Evolutionary conservation across 2,329 filamentous ascomycete genomes (phyloP).

Genomic region (Arthrobotrys musiformis): DNA sequence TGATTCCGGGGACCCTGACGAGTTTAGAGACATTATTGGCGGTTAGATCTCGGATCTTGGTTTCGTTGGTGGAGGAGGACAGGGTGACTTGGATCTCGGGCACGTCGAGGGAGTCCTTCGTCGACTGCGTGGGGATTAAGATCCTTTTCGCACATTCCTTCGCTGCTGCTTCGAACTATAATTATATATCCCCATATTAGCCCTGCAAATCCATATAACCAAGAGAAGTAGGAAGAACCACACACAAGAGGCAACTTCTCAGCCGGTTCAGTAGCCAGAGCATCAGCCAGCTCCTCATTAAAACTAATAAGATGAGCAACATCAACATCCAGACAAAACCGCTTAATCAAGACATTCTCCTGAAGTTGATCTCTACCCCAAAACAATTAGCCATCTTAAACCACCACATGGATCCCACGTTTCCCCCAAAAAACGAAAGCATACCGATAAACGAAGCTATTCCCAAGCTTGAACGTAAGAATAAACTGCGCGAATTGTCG

Average conservation of each 20-base stretch:
- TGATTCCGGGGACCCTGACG: slow-evolving; percentile 96
- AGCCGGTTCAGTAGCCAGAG: slow-evolving; percentile 85
- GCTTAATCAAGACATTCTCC: slow-evolving; percentile 92
- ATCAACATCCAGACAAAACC: slow-evolving; percentile 95
- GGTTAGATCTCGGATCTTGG: slow-evolving; percentile 92
- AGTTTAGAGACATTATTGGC: slow-evolving; percentile 91
- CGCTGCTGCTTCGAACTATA: slow-evolving; percentile 87
- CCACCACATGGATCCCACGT: neutral
- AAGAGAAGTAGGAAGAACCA: slow-evolving; percentile 6
- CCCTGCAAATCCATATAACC: neutral
- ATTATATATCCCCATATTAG: neutral
- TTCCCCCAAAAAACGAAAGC: slow-evolving; percentile 54
- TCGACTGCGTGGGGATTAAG: slow-evolving; percentile 77
- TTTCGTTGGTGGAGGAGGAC: slow-evolving; percentile 88
- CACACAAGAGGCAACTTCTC: slow-evolving; percentile 90
- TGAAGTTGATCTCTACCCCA: slow-evolving; percentile 83
- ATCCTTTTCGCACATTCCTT: slow-evolving; percentile 93
- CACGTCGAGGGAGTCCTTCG: slow-evolving; percentile 78
- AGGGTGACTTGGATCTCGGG: slow-evolving; percentile 95
- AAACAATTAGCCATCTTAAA: slow-evolving; percentile 57
- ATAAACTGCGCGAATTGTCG: slow-evolving; percentile 88
- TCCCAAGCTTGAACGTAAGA: slow-evolving; percentile 91
- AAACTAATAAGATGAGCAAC: slow-evolving; percentile 95
- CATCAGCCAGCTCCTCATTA: slow-evolving; percentile 93
- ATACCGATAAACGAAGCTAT: slow-evolving; percentile 92